Evolutionary conservation across 257 asterid genomes (phyloP).

Genomic region (Solanum pennellii): DNA sequence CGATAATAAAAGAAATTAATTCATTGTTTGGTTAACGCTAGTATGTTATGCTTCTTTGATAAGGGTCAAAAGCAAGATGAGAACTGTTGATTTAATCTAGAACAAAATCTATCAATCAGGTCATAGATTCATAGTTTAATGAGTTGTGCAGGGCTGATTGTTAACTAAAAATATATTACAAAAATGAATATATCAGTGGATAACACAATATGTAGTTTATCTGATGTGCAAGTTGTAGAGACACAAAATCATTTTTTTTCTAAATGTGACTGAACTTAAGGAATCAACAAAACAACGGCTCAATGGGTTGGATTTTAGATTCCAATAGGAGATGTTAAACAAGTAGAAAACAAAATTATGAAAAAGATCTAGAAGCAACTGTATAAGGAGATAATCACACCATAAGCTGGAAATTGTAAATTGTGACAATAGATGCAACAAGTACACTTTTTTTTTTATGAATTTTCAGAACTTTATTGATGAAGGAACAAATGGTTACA

Average conservation of each 20-base stretch:
- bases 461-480: too few species aligned
- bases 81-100: neutral
- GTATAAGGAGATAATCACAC: neutral
- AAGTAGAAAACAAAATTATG: neutral
- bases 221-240: neutral
- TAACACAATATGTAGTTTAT: neutral
- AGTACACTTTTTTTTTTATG: neutral
- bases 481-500: too few species aligned
- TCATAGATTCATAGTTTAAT: neutral
- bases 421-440: neutral
- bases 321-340: neutral
- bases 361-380: neutral
- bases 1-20: neutral
- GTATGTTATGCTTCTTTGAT: neutral
- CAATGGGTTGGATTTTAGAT: neutral
- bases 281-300: neutral
- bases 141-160: fast-evolving
- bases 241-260: too few species aligned
- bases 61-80: neutral
- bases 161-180: neutral
- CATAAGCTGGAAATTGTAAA: too few species aligned
- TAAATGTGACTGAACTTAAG: neutral
- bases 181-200: neutral
- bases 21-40: neutral
- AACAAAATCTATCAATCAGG: neutral